A percentile compares a stretch with the other conserved stretches of the same genome.
Conservation (phyloP, 164 flowering plant species). For the Saururus chinensis region DNA sequence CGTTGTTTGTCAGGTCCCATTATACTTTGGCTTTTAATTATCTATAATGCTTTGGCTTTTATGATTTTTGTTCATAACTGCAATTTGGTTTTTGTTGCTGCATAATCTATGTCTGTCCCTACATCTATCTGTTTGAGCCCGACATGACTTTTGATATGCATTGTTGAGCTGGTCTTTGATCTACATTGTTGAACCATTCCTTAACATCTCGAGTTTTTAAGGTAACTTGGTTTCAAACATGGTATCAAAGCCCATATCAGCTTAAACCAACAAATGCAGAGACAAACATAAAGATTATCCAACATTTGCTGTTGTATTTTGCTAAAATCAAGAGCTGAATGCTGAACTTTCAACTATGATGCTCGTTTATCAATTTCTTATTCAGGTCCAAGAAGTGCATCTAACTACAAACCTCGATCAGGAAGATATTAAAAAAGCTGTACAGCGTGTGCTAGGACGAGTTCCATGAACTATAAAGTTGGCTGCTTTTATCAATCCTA, state of each 20-base stretch:
- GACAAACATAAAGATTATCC: too few relatives aligned
- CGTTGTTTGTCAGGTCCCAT: neutral
- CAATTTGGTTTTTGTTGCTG: too few relatives aligned
- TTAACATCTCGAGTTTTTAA: too few relatives aligned
- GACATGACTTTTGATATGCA: too few relatives aligned
- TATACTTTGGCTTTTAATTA: neutral
- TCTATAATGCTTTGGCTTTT: neutral
- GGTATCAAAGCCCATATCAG: too few relatives aligned
- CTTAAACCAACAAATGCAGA: too few relatives aligned
- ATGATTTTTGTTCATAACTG: neutral
- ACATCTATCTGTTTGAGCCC: too few relatives aligned
- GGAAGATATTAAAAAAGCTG: slow-evolving; percentile 70
- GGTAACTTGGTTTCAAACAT: too few relatives aligned
- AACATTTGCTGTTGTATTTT: neutral
- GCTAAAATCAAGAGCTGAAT: neutral
- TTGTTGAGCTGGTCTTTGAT: too few relatives aligned
- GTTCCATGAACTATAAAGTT: slow-evolving; percentile 41
- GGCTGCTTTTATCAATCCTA: neutral
- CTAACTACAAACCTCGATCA: slow-evolving; percentile 74
- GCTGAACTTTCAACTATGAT: neutral
- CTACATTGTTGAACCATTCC: too few relatives aligned
- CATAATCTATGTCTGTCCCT: too few relatives aligned
- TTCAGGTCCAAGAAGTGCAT: slow-evolving; percentile 85
- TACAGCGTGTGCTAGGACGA: slow-evolving; percentile 72
- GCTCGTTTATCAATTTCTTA: neutral